Percentiles rank a stretch among this genome's conserved stretches.
Evolutionary conservation across 768 basidiomycete genomes (phyloP).

Genomic region (Xerocomus potaroensis): DNA sequence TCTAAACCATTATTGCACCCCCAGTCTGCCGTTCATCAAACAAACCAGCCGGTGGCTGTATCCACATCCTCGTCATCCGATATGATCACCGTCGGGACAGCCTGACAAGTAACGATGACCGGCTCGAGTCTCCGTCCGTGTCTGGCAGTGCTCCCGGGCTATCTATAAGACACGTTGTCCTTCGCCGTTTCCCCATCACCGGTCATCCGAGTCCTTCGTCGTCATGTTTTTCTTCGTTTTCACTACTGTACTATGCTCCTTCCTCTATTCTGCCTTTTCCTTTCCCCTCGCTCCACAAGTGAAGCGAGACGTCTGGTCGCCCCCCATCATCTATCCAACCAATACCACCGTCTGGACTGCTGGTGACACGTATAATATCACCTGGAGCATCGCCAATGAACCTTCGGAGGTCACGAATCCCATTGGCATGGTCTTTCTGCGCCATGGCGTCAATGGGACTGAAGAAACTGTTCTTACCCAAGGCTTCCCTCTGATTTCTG

Average conservation of each 20-base stretch:
- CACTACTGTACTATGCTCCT: conserved; percentile 2
- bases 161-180: conserved; percentile 11
- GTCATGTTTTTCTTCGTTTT: conserved; percentile 19
- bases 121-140: neutral
- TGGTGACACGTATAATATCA: conserved; percentile 38
- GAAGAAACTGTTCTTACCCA: conserved; percentile 32
- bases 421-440: conserved; percentile 39
- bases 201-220: conserved; percentile 11
- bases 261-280: conserved; percentile 27
- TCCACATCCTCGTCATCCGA: neutral
- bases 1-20: too few species aligned
- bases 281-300: conserved; percentile 22
- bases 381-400: conserved; percentile 41
- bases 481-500: conserved; percentile 35
- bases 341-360: conserved; percentile 38
- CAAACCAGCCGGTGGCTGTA: too few species aligned
- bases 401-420: conserved; percentile 48
- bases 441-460: conserved; percentile 29
- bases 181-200: neutral
- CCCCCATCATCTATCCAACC: conserved; percentile 38
- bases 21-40: too few species aligned
- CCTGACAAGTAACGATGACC: neutral
- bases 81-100: neutral
- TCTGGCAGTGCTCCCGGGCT: neutral
- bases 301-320: conserved; percentile 47